phyloP scores from a whole-genome alignment of 2,329 filamentous ascomycete genomes.

The Colletotrichum tropicale region DNA sequence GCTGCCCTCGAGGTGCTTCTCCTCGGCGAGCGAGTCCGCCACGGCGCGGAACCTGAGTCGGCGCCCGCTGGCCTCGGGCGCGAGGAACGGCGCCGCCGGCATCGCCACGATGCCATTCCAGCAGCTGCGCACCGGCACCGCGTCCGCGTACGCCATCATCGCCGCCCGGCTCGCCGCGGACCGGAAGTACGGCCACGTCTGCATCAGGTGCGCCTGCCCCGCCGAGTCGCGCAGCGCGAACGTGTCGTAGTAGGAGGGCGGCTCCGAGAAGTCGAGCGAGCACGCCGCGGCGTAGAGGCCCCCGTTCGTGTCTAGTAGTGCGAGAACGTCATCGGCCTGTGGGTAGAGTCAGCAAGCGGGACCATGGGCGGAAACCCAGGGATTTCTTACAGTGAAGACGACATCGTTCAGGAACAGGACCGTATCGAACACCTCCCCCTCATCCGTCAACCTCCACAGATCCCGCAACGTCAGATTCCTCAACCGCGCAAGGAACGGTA shows the following conservation, averaged over 20 bases:
- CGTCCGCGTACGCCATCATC: conserved; percentile 50
- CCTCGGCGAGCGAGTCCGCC: conserved; percentile 61
- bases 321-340: conserved; percentile 59
- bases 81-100: conserved; percentile 60
- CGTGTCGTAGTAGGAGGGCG: conserved; percentile 64
- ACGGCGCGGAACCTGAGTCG: conserved; percentile 68
- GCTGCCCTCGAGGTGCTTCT: conserved; percentile 71
- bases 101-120: conserved; percentile 56
- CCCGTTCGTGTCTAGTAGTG: conserved; percentile 59
- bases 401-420: conserved; percentile 69
- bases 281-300: conserved; percentile 67
- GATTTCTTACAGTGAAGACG: conserved; percentile 55
- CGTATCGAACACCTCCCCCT: conserved; percentile 60
- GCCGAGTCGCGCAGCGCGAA: conserved; percentile 63
- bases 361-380: neutral
- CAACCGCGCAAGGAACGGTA: conserved; percentile 69
- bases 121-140: conserved; percentile 50
- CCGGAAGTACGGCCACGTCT: conserved; percentile 65
- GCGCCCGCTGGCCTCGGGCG: conserved; percentile 26
- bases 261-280: conserved; percentile 62
- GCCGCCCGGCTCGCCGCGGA: conserved; percentile 55
- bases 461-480: conserved; percentile 69
- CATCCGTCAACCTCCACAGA: conserved; percentile 52
- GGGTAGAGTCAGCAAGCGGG: neutral
- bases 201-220: conserved; percentile 55